Evolutionary conservation across 202 grass and related monocot species (phyloP).

Genomic region (Zoysia matrella): DNA sequence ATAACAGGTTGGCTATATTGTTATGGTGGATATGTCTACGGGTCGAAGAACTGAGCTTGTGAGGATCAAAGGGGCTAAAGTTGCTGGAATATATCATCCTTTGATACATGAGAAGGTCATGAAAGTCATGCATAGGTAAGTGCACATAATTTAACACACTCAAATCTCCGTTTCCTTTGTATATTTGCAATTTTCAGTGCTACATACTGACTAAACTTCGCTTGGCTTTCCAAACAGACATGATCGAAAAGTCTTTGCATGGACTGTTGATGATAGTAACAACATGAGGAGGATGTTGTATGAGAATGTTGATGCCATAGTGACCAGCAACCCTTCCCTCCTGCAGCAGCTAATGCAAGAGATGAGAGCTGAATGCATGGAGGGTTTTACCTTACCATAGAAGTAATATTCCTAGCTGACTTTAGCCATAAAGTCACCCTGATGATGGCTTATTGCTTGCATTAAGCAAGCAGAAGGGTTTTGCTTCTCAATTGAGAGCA

Average conservation of each 20-base stretch:
- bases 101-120: conserved; percentile 71
- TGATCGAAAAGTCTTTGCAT: conserved; percentile 79
- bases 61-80: conserved; percentile 76
- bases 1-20: conserved; percentile 90
- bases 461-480: conserved; percentile 29
- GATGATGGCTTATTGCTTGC: neutral
- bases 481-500: conserved; percentile 30
- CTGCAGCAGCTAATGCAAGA: conserved; percentile 80
- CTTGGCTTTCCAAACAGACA: conserved; percentile 53
- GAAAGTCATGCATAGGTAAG: conserved; percentile 63
- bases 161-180: neutral
- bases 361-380: conserved; percentile 64
- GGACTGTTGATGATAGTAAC: conserved; percentile 83
- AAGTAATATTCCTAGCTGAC: neutral
- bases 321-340: conserved; percentile 79
- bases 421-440: conserved; percentile 2
- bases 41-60: conserved; percentile 62
- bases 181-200: conserved; percentile 16
- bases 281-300: conserved; percentile 81
- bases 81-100: conserved; percentile 77
- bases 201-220: conserved; percentile 2
- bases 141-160: neutral
- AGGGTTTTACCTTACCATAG: conserved; percentile 71
- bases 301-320: conserved; percentile 80
- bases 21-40: conserved; percentile 82